Evolutionary conservation across 169 alveolate genomes (phyloP).

Genomic region (Cytauxzoon felis): DNA sequence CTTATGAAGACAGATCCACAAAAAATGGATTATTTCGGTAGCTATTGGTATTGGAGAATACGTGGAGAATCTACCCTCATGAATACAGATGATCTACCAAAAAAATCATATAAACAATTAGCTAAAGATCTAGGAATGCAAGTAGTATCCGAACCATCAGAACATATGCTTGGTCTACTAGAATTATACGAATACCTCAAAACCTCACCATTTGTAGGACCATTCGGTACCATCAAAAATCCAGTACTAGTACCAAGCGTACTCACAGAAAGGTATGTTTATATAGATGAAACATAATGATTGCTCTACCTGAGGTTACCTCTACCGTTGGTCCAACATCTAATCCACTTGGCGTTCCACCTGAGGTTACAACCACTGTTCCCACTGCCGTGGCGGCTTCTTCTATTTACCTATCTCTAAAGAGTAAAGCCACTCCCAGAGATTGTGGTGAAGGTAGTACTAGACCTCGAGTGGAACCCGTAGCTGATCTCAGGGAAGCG

Average conservation of each 20-base stretch:
- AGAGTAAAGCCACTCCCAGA: too few species aligned
- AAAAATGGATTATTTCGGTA: slow-evolving; percentile 76
- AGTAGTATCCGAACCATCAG: slow-evolving; percentile 75
- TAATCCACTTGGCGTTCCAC: too few species aligned
- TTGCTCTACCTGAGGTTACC: too few species aligned
- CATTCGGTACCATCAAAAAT: slow-evolving; percentile 85
- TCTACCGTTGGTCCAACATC: too few species aligned
- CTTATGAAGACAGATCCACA: slow-evolving; percentile 77
- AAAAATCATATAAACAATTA: slow-evolving; percentile 80
- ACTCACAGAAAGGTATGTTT: slow-evolving; percentile 69
- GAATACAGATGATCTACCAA: slow-evolving; percentile 74
- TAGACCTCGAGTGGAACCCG: too few species aligned
- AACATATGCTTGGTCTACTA: slow-evolving; percentile 81
- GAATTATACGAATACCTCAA: slow-evolving; percentile 85
- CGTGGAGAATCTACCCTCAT: slow-evolving; percentile 78
- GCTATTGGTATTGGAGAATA: slow-evolving; percentile 83
- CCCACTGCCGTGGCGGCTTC: too few species aligned
- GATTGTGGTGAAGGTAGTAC: too few species aligned
- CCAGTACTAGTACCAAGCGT: slow-evolving; percentile 85
- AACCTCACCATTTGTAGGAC: slow-evolving; percentile 84
- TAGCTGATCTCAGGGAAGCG: too few species aligned
- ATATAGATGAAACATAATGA: too few species aligned
- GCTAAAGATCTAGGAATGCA: slow-evolving; percentile 84
- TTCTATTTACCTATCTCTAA: too few species aligned
- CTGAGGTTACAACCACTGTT: too few species aligned